These are phyloP conservation scores for Pythium periplocum DNA, from an alignment of 352 stramenopile genomes.

Conservation along the genomic window DNA sequence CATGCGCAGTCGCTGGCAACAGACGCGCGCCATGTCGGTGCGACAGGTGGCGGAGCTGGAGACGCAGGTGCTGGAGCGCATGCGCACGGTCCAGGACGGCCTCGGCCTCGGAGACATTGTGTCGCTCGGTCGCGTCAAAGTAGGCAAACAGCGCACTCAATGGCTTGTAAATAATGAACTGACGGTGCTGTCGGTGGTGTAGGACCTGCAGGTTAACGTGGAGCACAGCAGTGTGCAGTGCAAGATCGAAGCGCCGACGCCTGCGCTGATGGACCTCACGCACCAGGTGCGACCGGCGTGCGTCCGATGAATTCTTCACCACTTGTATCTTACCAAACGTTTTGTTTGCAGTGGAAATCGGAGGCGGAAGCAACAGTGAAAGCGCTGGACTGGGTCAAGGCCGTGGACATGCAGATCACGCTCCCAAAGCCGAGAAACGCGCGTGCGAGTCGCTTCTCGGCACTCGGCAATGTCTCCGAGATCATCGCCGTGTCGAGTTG, in stretches of 20 bases:
- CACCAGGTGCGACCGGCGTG: constrained; percentile 32
- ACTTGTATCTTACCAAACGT: neutral
- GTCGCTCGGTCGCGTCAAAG: constrained; percentile 71
- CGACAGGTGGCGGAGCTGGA: constrained; percentile 65
- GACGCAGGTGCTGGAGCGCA: constrained; percentile 66
- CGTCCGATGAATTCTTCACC: neutral
- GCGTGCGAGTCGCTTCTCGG: constrained; percentile 66
- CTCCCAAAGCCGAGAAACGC: constrained; percentile 56
- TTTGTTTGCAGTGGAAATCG: constrained; percentile 51
- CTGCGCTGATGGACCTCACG: constrained; percentile 61
- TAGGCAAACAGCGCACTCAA: neutral
- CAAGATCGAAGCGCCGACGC: constrained; percentile 67
- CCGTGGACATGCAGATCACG: constrained; percentile 61
- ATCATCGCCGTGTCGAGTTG: constrained; percentile 91
- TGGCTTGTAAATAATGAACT: constrained; percentile 1
- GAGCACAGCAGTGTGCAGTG: constrained; percentile 50
- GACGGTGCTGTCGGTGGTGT: neutral
- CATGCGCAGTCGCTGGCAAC: no score
- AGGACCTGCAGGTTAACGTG: constrained; percentile 51
- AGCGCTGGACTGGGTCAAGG: constrained; percentile 68
- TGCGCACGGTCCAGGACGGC: constrained; percentile 64
- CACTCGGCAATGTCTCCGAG: constrained; percentile 76
- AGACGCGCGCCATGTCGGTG: constrained; percentile 45
- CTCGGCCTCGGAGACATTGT: constrained; percentile 73
- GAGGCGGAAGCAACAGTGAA: constrained; percentile 46